Conservation (phyloP, 768 basidiomycete species). For the Glaciozyma martinii region DNA sequence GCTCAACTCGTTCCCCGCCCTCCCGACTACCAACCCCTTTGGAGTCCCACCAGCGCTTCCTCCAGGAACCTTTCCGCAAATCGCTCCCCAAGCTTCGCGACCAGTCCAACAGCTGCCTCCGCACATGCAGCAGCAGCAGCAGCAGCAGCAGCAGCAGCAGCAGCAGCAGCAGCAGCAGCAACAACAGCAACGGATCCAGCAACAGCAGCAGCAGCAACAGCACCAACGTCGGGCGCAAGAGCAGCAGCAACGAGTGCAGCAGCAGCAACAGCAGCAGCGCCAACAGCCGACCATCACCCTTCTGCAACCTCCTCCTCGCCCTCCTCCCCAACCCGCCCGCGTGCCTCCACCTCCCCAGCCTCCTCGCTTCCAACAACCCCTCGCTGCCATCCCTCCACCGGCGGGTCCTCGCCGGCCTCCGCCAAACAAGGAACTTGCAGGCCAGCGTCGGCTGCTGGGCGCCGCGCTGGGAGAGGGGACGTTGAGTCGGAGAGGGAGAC, state of each 20-base stretch:
- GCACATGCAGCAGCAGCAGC: conserved; percentile 1
- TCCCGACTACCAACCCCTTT: no score
- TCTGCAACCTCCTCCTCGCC: background rate
- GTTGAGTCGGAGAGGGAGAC: background rate
- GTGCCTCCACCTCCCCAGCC: background rate
- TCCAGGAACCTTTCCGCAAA: no score
- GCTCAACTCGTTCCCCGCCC: no score
- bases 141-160: conserved; percentile 3
- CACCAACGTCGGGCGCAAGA: no score
- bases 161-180: background rate
- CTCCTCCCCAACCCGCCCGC: background rate
- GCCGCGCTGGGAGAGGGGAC: background rate
- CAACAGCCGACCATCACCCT: background rate
- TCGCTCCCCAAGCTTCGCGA: no score
- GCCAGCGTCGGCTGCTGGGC: background rate
- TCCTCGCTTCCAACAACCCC: background rate
- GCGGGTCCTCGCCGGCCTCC: background rate
- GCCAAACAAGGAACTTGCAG: background rate
- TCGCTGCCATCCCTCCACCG: background rate
- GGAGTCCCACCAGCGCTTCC: no score
- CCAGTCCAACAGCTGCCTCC: conserved; percentile 1
- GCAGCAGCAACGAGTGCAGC: conserved; percentile 7
- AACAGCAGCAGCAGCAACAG: conserved; percentile 11
- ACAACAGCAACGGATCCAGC: conserved; percentile 2
- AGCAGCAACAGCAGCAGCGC: background rate